Base-by-base conservation (phyloP, 2,329 filamentous ascomycete species). In the Canariomyces notabilis region DNA sequence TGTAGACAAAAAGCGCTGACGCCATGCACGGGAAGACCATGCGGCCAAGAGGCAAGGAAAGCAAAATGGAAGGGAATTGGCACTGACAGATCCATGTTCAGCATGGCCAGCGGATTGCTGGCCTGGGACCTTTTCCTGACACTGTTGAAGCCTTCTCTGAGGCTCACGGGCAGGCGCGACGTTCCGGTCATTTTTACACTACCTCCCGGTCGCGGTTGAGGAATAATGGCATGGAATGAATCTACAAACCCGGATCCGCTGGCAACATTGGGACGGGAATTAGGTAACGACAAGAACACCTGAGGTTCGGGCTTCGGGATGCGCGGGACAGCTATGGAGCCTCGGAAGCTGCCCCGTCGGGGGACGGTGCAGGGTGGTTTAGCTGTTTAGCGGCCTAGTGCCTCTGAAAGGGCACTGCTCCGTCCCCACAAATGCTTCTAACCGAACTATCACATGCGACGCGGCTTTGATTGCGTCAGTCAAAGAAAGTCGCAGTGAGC, bases 81-180 rank as follows among this genome's bases (percentile, higher is more conserved):
- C 42, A 72, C 82, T 71, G 71, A 87, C 83, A 87, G 62, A 56
- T 87, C 82, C 44, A 88, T 62, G 60, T 84, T 87, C 52, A 87
- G 61, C 34, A 83, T 65, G 50, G 78, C 68, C 59, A 81, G 63
- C 59, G 79, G 75, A 58, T 77, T 75, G 47, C 71, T 36, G 8
- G 44, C 74, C 50, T 74, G 70, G 44, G 73, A 71, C 50, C 73
- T 75, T 66, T 80, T 82, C 35, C 46, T 47, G 60, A 81, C 78
- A 52, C 70, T 73, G 54, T 74, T 75, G 61, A 87, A 75, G 64
- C 79, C 76, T 61, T 84, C 83, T 58, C 83, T 76, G 64, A 88
- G 70, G 69, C 82, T 86, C 54, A 84, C 72, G 57, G 85, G 83
- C 66, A 87, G 79, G 61, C 83, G 76, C 57, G 83, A 85, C 50